Conservation (phyloP, 2,329 filamentous ascomycete genomes). For the Phymatotrichopsis omnivora region DNA sequence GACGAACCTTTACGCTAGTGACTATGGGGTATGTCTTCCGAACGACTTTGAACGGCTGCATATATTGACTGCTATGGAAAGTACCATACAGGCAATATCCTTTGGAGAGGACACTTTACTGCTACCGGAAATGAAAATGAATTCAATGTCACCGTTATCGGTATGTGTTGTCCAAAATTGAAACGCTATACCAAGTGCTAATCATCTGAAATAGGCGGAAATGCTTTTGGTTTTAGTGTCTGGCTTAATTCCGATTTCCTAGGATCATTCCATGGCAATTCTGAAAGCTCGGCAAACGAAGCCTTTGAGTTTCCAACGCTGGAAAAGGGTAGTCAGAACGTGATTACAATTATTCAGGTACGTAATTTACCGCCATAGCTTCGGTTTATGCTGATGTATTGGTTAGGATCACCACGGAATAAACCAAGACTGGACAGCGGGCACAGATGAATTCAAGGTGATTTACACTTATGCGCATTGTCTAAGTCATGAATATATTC, state of each 20-base stretch:
- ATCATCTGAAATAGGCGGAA: slow-evolving; percentile 38
- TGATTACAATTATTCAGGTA: slow-evolving; percentile 59
- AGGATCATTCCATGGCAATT: slow-evolving; percentile 53
- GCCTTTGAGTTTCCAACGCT: slow-evolving; percentile 50
- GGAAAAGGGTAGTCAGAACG: slow-evolving; percentile 43
- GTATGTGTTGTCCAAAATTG: slow-evolving; percentile 32
- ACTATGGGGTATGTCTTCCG: too few species aligned
- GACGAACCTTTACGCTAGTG: slow-evolving; percentile 55
- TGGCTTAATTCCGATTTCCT: slow-evolving; percentile 56
- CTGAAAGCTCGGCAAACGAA: slow-evolving; percentile 42
- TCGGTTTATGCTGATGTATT: too few species aligned
- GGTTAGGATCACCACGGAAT: slow-evolving; percentile 68
- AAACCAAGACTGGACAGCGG: slow-evolving; percentile 54
- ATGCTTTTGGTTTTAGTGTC: slow-evolving; percentile 54
- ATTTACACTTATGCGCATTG: too few species aligned
- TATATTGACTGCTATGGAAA: too few species aligned
- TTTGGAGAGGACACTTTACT: slow-evolving; percentile 61
- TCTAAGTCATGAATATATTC: not conserved
- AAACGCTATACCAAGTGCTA: not conserved
- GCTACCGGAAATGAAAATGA: slow-evolving; percentile 50
- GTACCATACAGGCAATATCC: slow-evolving; percentile 57
- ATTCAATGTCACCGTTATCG: slow-evolving; percentile 51
- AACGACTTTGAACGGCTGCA: too few species aligned
- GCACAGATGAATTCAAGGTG: slow-evolving; percentile 52
- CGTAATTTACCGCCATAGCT: too few species aligned